These are phyloP conservation scores for Erodium trifolium DNA, from an alignment of 441 rosid species.

Conservation along the genomic window DNA sequence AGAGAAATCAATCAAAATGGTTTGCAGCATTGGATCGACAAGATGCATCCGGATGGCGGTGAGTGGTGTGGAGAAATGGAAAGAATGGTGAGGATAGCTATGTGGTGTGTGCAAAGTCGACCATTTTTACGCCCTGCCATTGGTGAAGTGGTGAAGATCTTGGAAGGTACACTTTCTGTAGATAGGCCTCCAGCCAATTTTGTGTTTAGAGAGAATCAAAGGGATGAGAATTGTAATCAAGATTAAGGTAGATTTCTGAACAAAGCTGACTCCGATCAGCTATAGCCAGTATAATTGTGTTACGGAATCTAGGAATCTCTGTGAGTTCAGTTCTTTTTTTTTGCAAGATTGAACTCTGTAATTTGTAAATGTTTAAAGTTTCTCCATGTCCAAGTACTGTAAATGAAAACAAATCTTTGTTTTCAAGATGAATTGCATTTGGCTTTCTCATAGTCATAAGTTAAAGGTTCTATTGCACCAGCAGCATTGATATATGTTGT, in stretches of 20 bases:
- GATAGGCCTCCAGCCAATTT: conserved; percentile 31
- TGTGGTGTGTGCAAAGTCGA: conserved; percentile 37
- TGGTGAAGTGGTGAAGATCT: conserved; percentile 34
- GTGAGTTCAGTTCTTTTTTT: conserved; percentile 7
- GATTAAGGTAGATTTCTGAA: conserved; percentile 16
- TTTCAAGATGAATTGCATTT: not conserved
- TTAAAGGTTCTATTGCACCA: not conserved
- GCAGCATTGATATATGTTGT: too few relatives aligned
- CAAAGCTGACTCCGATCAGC: conserved; percentile 9
- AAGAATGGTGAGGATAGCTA: conserved; percentile 28
- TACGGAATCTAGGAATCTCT: not conserved
- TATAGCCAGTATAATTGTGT: not conserved
- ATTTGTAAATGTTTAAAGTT: conserved; percentile 7
- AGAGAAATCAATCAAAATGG: conserved; percentile 16
- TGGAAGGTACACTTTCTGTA: conserved; percentile 36
- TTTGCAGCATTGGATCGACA: conserved; percentile 16
- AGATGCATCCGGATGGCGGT: not conserved
- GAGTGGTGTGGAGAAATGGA: conserved; percentile 21
- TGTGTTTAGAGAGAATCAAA: conserved; percentile 14
- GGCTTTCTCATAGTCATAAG: not conserved
- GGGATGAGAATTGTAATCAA: too few relatives aligned
- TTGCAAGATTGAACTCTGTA: conserved; percentile 12
- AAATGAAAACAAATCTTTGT: not conserved
- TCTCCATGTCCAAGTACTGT: not conserved
- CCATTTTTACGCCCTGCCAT: conserved; percentile 36